These are phyloP conservation scores for Schizosaccharomyces japonicus DNA, from an alignment of 805 yeast species.

Conservation along the genomic window DNA sequence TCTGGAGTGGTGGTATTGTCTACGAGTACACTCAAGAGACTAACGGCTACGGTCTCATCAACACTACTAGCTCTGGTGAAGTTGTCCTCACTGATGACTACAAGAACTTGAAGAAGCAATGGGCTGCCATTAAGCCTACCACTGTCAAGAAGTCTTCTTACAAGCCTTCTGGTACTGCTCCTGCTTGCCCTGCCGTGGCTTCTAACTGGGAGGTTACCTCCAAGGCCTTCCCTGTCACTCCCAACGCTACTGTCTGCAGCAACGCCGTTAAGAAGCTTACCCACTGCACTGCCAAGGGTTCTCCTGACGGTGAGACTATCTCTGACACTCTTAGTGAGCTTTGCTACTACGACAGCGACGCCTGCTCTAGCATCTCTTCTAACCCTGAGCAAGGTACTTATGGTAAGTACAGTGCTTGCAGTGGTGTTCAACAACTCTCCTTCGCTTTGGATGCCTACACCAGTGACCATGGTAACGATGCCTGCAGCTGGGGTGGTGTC, in stretches of 20 bases:
- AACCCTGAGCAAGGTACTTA: constrained; percentile 35
- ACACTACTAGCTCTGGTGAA: constrained; percentile 13
- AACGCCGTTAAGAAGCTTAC: background rate
- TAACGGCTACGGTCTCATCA: constrained; percentile 60
- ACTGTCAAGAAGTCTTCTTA: constrained; percentile 7
- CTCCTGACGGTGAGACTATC: background rate
- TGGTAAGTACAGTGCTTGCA: constrained; percentile 55
- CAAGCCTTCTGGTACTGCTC: constrained; percentile 9
- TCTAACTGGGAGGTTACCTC: constrained; percentile 16
- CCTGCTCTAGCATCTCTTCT: constrained; percentile 24
- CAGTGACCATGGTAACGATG: constrained; percentile 20
- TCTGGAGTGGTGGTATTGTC: constrained; percentile 86
- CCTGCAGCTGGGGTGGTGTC: constrained; percentile 40
- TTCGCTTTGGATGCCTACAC: constrained; percentile 44
- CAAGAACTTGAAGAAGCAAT: constrained; percentile 17
- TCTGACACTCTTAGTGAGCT: background rate
- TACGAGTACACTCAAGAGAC: constrained; percentile 76
- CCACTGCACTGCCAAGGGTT: background rate
- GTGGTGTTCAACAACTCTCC: constrained; percentile 43
- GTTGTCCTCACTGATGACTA: constrained; percentile 27
- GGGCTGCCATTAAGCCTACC: constrained; percentile 20
- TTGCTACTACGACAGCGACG: background rate
- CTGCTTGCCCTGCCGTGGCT: constrained; percentile 12
- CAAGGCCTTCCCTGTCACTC: constrained; percentile 12
- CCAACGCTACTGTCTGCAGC: constrained; percentile 10